phyloP scores from a whole-genome alignment of 345 rosid species.

The Eucalyptus tenuipes region DNA sequence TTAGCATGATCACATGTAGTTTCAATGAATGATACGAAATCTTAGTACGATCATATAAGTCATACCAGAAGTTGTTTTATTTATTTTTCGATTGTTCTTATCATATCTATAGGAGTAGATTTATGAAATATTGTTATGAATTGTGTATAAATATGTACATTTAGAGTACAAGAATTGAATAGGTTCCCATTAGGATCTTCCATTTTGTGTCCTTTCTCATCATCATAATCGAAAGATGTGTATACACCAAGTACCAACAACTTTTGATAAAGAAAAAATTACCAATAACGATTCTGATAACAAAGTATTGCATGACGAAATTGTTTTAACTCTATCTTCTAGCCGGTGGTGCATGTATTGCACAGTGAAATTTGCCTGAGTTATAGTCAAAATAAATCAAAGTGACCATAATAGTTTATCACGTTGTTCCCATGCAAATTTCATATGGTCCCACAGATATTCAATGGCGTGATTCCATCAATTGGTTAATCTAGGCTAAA shows the following conservation, averaged over 20 bases:
- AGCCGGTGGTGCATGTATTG: neutral
- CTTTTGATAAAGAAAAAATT: neutral
- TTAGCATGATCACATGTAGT: too few species aligned
- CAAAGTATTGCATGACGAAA: neutral
- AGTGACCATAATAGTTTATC: neutral
- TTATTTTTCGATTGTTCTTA: too few species aligned
- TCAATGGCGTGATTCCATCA: neutral
- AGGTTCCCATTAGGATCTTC: too few species aligned
- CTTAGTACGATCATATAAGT: too few species aligned
- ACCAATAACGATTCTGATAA: neutral
- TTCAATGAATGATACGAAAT: too few species aligned
- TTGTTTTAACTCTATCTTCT: neutral
- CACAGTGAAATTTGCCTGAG: neutral
- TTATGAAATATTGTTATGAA: too few species aligned
- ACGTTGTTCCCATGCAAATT: neutral
- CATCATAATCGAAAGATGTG: neutral
- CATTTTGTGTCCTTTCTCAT: too few species aligned
- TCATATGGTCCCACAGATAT: neutral
- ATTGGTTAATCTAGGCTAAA: neutral
- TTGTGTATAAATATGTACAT: too few species aligned
- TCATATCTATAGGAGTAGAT: too few species aligned
- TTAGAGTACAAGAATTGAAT: too few species aligned
- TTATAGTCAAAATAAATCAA: neutral
- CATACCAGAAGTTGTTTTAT: too few species aligned
- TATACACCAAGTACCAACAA: neutral